These are phyloP conservation scores for Neonothopanus nambi DNA, from an alignment of 1,284 basidiomycete species.

Conservation along the genomic window DNA sequence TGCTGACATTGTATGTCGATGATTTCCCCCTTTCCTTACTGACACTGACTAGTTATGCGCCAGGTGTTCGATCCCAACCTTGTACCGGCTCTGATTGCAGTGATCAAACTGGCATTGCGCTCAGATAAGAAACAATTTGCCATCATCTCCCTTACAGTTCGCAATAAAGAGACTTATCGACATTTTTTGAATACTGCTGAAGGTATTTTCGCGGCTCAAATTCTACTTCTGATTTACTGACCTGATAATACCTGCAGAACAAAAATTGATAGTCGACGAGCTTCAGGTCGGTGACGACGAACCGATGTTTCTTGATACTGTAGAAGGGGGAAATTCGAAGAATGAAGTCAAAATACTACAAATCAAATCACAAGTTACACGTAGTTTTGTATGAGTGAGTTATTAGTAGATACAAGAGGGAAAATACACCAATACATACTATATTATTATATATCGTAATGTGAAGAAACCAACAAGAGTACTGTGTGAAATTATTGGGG, in stretches of 20 bases:
- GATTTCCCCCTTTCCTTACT: not conserved
- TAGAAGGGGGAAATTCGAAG: constrained; percentile 15
- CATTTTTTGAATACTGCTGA: constrained; percentile 38
- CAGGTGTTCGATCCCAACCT: constrained; percentile 72
- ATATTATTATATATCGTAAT: too few relatives aligned
- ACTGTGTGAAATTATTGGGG: too few relatives aligned
- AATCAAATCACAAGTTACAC: constrained; percentile 15
- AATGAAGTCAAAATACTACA: constrained; percentile 19
- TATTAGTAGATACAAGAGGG: not conserved
- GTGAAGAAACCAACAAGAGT: too few relatives aligned
- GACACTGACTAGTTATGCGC: not conserved
- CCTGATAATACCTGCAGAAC: constrained; percentile 9
- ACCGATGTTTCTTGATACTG: constrained; percentile 15
- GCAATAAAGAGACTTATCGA: constrained; percentile 44
- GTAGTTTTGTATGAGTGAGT: not conserved
- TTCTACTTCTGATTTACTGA: not conserved
- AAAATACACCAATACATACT: not conserved
- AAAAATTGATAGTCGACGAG: constrained; percentile 11
- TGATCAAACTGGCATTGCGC: constrained; percentile 43
- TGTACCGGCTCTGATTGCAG: constrained; percentile 56
- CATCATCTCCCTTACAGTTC: constrained; percentile 59
- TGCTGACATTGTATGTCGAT: constrained; percentile 60
- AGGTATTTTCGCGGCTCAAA: constrained; percentile 24
- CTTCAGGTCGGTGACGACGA: constrained; percentile 4
- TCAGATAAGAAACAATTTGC: constrained; percentile 28